phyloP scores from a whole-genome alignment of 2,329 filamentous ascomycete genomes.

The Aspergillus neoniger region DNA sequence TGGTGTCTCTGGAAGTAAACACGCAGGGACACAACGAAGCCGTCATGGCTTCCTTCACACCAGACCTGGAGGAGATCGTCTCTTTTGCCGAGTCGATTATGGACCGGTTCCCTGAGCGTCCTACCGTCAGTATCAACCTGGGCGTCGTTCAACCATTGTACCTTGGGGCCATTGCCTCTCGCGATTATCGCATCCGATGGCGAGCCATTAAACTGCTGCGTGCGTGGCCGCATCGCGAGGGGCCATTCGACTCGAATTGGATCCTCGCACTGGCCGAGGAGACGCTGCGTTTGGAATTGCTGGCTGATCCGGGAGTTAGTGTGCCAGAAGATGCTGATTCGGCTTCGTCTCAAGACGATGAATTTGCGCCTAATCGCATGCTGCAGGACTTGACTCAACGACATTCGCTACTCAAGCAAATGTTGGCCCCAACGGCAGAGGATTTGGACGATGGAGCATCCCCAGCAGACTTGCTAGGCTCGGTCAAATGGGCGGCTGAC shows the following conservation, averaged over 20 bases:
- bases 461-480: background rate
- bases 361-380: background rate
- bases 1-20: background rate
- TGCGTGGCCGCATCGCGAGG: constrained; percentile 6
- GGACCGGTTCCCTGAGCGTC: background rate
- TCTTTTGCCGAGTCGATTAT: background rate
- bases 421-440: background rate
- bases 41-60: background rate
- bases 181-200: background rate
- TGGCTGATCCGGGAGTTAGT: background rate
- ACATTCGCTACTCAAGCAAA: background rate
- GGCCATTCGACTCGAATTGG: background rate
- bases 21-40: background rate
- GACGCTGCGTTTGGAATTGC: background rate
- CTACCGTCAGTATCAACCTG: background rate
- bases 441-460: background rate
- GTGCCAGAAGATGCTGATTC: too few species aligned
- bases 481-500: background rate
- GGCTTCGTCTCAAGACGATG: too few species aligned
- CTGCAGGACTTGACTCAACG: background rate
- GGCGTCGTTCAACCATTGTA: background rate
- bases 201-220: background rate
- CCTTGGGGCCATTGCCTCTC: background rate
- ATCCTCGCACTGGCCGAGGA: background rate
- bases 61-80: background rate